Conservation (phyloP, 495 filamentous ascomycete species). For the Lichenothelia convexa region DNA sequence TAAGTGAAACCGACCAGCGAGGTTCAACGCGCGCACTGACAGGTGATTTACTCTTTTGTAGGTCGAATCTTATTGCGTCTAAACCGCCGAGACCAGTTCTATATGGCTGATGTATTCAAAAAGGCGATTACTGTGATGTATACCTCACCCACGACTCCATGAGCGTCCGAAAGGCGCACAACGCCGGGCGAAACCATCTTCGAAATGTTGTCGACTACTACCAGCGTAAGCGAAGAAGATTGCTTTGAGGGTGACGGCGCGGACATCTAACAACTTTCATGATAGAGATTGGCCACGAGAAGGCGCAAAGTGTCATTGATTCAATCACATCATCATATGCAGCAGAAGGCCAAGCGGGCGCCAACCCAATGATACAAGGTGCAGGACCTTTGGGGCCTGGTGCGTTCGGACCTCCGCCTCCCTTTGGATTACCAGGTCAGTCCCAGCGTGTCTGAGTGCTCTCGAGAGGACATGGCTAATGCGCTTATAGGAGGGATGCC, state of each 20-base stretch:
- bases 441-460: too few relatives aligned
- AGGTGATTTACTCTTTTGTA: slow-evolving; percentile 47
- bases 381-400: slow-evolving; percentile 20
- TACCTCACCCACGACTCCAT: slow-evolving; percentile 99
- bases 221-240: too few relatives aligned
- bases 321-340: slow-evolving; percentile 89
- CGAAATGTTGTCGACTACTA: slow-evolving; percentile 98
- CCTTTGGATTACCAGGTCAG: slow-evolving; percentile 41
- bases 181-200: slow-evolving; percentile 86
- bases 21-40: slow-evolving; percentile 28
- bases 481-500: slow-evolving; percentile 29
- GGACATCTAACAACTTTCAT: too few relatives aligned
- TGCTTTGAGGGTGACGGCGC: too few relatives aligned
- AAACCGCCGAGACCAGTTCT: background rate
- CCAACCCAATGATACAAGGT: slow-evolving; percentile 60
- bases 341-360: slow-evolving; percentile 70
- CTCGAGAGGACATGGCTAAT: too few relatives aligned
- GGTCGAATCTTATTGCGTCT: slow-evolving; percentile 15
- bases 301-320: slow-evolving; percentile 95
- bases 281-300: slow-evolving; percentile 94
- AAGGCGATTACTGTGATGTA: slow-evolving; percentile 98
- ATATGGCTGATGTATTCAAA: background rate
- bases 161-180: slow-evolving; percentile 97
- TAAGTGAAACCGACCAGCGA: slow-evolving; percentile 29
- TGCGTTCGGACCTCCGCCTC: slow-evolving; percentile 26